Conservation (phyloP, 2,329 filamentous ascomycete species). For the Cytospora piceae region DNA sequence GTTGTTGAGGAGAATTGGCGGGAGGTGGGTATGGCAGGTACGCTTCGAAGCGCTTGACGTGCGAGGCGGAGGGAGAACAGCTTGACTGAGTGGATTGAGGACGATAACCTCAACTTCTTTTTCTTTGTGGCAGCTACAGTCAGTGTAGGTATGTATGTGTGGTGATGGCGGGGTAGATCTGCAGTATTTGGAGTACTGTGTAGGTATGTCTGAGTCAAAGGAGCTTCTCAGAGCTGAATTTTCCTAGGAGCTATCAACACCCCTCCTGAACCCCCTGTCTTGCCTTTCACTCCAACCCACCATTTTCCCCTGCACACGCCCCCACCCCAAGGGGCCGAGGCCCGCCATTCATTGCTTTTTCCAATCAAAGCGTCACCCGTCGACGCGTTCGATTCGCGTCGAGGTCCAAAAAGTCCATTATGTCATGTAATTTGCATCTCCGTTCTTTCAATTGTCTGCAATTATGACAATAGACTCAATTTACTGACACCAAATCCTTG, state of each 20-base stretch:
- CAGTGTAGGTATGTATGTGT: background rate
- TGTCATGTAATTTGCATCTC: constrained; percentile 22
- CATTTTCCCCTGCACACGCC: background rate
- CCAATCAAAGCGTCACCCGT: constrained; percentile 15
- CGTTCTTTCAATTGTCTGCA: background rate
- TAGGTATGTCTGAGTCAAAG: background rate
- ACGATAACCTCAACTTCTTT: constrained; percentile 13
- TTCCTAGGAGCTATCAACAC: background rate
- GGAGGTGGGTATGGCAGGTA: constrained; percentile 40
- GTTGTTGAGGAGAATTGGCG: constrained; percentile 41
- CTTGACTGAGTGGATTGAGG: constrained; percentile 38
- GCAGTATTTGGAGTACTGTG: background rate
- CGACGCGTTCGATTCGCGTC: constrained; percentile 16
- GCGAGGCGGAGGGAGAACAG: constrained; percentile 51
- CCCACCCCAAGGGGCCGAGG: too few relatives aligned
- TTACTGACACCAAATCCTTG: background rate
- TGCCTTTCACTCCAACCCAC: background rate
- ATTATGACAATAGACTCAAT: constrained; percentile 6
- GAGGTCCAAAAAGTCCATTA: constrained; percentile 13
- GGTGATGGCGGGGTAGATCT: background rate
- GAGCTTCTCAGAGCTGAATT: background rate
- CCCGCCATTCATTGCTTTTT: too few relatives aligned
- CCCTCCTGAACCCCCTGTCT: background rate
- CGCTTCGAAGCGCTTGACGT: constrained; percentile 43
- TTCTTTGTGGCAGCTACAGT: constrained; percentile 5